A percentile compares a stretch with the other conserved stretches of the same genome.
Evolutionary conservation across 2,329 filamentous ascomycete species (phyloP).

Genomic region (Blastomyces gilchristii): DNA sequence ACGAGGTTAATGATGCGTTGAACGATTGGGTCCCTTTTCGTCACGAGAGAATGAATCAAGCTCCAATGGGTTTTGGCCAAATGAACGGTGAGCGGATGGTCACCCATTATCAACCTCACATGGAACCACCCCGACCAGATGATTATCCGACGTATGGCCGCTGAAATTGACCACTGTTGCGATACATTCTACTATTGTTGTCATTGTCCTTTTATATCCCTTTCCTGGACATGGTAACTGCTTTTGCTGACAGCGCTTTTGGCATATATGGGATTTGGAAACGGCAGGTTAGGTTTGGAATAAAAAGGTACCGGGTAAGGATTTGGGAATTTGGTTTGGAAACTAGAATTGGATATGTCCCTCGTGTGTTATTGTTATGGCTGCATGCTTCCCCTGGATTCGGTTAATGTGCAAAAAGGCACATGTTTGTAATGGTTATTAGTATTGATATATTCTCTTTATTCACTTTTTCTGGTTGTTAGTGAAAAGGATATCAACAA

Average conservation of each 20-base stretch:
- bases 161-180: neutral
- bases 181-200: neutral
- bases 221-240: neutral
- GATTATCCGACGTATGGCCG: neutral
- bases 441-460: neutral
- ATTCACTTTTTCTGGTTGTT: neutral
- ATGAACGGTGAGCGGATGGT: neutral
- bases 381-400: neutral
- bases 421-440: neutral
- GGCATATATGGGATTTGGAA: neutral
- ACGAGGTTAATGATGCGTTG: neutral
- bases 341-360: neutral
- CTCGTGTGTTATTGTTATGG: neutral
- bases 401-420: neutral
- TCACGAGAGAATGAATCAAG: neutral
- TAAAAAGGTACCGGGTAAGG: neutral
- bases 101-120: neutral
- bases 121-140: neutral
- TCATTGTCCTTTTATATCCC: neutral
- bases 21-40: neutral
- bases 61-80: neutral
- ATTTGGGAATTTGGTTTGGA: neutral
- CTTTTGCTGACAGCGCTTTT: neutral
- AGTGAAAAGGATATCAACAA: neutral
- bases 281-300: neutral